phyloP scores from a whole-genome alignment of 2,329 filamentous ascomycete genomes.

The Pseudogymnoascus destructans region DNA sequence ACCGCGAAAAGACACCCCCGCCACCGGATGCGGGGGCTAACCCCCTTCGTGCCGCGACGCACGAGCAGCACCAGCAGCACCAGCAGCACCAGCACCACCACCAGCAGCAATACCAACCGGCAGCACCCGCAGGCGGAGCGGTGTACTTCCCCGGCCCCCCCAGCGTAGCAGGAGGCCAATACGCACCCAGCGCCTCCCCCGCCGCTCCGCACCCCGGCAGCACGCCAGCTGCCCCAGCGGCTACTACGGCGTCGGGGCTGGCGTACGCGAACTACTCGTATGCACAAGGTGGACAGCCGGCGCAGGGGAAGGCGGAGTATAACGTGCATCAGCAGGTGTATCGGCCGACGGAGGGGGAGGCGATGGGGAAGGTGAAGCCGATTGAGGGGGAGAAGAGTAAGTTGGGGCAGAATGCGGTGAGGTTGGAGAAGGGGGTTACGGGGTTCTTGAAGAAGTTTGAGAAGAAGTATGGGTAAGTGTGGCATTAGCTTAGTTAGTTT shows the following conservation, averaged over 20 bases:
- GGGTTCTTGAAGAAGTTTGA: slow-evolving; percentile 67
- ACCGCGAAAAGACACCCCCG: slow-evolving; percentile 69
- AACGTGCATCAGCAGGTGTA: slow-evolving; percentile 57
- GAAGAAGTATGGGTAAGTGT: slow-evolving; percentile 38
- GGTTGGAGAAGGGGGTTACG: slow-evolving; percentile 56
- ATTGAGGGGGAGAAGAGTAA: slow-evolving; percentile 32
- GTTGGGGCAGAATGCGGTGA: slow-evolving; percentile 51
- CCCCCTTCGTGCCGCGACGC: slow-evolving; percentile 42
- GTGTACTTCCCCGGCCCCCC: slow-evolving; percentile 30
- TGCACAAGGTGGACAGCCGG: slow-evolving; percentile 20
- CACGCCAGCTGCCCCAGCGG: slow-evolving; percentile 31
- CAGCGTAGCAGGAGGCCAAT: slow-evolving; percentile 15
- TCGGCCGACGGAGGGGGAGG: slow-evolving; percentile 51
- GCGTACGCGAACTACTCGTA: slow-evolving; percentile 46
- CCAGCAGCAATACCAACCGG: not conserved
- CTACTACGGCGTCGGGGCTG: slow-evolving; percentile 31
- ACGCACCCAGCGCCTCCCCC: slow-evolving; percentile 10
- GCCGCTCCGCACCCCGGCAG: not conserved
- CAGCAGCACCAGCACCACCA: not conserved
- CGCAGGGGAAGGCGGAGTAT: slow-evolving; percentile 35
- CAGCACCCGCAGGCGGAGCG: not conserved
- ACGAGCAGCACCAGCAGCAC: slow-evolving; percentile 32
- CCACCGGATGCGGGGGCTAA: slow-evolving; percentile 52
- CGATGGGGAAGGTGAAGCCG: slow-evolving; percentile 30
- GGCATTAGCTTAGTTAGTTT: not conserved